Evolutionary conservation across 768 basidiomycete genomes (phyloP).

Genomic region (Tephrocybe sp.): DNA sequence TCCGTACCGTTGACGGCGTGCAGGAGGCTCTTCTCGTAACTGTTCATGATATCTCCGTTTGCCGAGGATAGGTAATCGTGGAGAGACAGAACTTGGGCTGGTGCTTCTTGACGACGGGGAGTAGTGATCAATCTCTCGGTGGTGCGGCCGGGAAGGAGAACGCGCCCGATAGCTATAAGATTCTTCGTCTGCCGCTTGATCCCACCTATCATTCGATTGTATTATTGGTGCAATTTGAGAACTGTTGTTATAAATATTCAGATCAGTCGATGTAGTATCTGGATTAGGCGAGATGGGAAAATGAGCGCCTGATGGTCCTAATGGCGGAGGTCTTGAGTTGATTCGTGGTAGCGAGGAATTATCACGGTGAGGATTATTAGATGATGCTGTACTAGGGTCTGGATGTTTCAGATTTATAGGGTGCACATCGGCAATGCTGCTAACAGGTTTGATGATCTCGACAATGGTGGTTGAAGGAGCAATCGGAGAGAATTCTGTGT

Average conservation of each 20-base stretch:
- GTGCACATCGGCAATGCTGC: neutral
- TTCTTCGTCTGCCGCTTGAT: constrained; percentile 14
- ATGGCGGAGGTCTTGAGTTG: neutral
- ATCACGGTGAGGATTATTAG: constrained; percentile 3
- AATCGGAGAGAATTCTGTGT: too few species aligned
- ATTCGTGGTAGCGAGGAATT: neutral
- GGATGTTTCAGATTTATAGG: neutral
- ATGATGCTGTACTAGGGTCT: neutral
- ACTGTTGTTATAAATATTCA: constrained; percentile 4
- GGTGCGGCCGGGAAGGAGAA: neutral
- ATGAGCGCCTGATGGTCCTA: neutral
- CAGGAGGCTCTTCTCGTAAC: constrained; percentile 15
- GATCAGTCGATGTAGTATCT: neutral
- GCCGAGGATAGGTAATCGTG: constrained; percentile 10
- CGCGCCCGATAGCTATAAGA: neutral
- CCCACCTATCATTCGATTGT: constrained; percentile 11
- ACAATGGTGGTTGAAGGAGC: too few species aligned
- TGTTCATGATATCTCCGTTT: constrained; percentile 21
- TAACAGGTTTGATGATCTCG: too few species aligned
- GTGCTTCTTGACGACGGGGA: constrained; percentile 10
- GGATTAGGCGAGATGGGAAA: neutral
- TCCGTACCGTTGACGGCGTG: constrained; percentile 16
- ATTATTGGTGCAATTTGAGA: constrained; percentile 13
- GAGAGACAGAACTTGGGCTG: neutral
- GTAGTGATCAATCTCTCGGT: constrained; percentile 13